phyloP scores from a whole-genome alignment of 2,329 filamentous ascomycete genomes.

The Plectosphaerella plurivora region DNA sequence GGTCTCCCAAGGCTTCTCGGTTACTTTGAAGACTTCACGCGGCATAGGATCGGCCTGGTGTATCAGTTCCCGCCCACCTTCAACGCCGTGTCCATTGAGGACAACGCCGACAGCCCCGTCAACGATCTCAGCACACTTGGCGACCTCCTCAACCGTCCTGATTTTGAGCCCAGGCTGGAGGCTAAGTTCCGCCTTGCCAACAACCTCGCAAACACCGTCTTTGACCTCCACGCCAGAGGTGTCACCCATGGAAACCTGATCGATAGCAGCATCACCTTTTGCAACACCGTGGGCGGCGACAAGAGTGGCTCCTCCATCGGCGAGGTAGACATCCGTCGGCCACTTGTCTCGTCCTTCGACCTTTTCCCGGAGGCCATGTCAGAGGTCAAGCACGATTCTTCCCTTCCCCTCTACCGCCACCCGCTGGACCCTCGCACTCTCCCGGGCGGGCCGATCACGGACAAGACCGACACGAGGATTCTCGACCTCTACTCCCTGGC shows the following conservation, averaged over 20 bases:
- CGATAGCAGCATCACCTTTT: slow-evolving; percentile 65
- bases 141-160: slow-evolving; percentile 46
- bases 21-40: slow-evolving; percentile 71
- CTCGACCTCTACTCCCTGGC: slow-evolving; percentile 71
- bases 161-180: slow-evolving; percentile 64
- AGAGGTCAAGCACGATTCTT: slow-evolving; percentile 18
- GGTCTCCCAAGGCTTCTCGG: slow-evolving; percentile 58
- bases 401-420: slow-evolving; percentile 56
- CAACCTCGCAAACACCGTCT: slow-evolving; percentile 68
- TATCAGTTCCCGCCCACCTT: slow-evolving; percentile 69
- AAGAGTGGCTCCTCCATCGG: slow-evolving; percentile 29
- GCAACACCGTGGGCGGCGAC: slow-evolving; percentile 37
- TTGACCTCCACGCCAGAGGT: slow-evolving; percentile 65
- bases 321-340: slow-evolving; percentile 60
- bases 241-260: slow-evolving; percentile 68
- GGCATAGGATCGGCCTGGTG: slow-evolving; percentile 67
- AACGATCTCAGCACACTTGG: slow-evolving; percentile 50
- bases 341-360: slow-evolving; percentile 70
- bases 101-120: slow-evolving; percentile 41
- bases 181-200: slow-evolving; percentile 72
- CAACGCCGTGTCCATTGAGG: slow-evolving; percentile 51
- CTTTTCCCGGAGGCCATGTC: slow-evolving; percentile 55
- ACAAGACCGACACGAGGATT: slow-evolving; percentile 50
- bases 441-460: slow-evolving; percentile 39
- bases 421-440: slow-evolving; percentile 55